A percentile compares a stretch with the other conserved stretches of the same genome.
phyloP scores from a whole-genome alignment of 176 grass and related monocot genomes.

The Coix lacrymajobi region DNA sequence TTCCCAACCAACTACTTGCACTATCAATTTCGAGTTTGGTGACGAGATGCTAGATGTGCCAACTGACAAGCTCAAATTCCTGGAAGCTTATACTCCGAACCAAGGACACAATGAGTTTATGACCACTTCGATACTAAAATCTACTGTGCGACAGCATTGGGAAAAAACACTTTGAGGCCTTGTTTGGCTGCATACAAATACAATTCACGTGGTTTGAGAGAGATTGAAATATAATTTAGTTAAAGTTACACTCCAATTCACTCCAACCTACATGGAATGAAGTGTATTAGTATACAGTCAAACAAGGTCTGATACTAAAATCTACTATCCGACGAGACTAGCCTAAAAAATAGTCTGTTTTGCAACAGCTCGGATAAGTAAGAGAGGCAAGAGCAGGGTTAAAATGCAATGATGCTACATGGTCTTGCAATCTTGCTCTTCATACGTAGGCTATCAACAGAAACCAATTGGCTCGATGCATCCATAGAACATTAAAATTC shows the following conservation, averaged over 20 bases:
- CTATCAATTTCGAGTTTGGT: slow-evolving; percentile 3
- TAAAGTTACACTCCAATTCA: too few species aligned
- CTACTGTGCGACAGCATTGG: not conserved
- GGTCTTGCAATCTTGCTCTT: not conserved
- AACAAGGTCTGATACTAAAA: too few species aligned
- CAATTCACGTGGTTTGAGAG: too few species aligned
- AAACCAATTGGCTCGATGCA: not conserved
- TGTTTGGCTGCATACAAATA: too few species aligned
- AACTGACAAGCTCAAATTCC: not conserved
- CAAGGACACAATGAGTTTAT: not conserved
- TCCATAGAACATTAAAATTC: not conserved
- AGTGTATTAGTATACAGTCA: too few species aligned
- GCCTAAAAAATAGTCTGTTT: not conserved
- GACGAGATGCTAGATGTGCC: not conserved
- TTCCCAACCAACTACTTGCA: not conserved
- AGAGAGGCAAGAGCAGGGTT: not conserved
- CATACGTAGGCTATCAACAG: not conserved
- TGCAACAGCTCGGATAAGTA: not conserved
- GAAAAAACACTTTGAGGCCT: not conserved
- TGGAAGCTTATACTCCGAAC: not conserved
- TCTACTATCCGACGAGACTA: not conserved
- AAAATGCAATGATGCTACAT: not conserved
- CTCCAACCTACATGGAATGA: too few species aligned
- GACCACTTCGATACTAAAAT: not conserved
- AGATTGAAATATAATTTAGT: too few species aligned